Percentiles rank a stretch among this genome's conserved stretches.
Conservation (phyloP, 2,329 filamentous ascomycete species). For the Botryotinia globosa region DNA sequence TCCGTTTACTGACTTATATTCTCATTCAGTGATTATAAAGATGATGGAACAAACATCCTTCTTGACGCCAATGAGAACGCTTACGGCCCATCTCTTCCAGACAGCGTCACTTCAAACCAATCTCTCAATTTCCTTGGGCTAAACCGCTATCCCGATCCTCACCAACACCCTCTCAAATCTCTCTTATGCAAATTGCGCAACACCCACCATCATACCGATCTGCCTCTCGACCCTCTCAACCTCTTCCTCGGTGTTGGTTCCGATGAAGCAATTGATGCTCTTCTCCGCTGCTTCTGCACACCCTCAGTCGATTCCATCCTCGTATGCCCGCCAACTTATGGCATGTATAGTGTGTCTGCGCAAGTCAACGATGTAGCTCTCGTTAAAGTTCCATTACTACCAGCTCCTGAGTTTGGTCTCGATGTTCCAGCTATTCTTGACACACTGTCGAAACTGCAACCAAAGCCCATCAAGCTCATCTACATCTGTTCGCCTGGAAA, state of each 20-base stretch:
- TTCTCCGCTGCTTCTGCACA: constrained; percentile 88
- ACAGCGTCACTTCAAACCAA: constrained; percentile 44
- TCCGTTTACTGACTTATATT: constrained; percentile 35
- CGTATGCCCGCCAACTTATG: constrained; percentile 94
- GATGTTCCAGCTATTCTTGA: constrained; percentile 67
- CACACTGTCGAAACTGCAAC: constrained; percentile 56
- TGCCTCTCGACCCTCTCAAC: constrained; percentile 72
- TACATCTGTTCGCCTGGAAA: constrained; percentile 97
- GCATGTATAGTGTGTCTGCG: constrained; percentile 95
- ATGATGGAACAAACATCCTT: constrained; percentile 91
- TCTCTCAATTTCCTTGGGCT: constrained; percentile 76
- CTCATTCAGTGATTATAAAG: constrained; percentile 83
- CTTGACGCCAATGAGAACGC: constrained; percentile 98
- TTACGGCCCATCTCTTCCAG: constrained; percentile 73
- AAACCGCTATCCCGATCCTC: constrained; percentile 94
- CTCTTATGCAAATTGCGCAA: constrained; percentile 84
- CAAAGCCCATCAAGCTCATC: constrained; percentile 73
- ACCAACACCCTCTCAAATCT: constrained; percentile 84
- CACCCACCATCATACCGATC: constrained; percentile 73
- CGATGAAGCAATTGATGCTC: constrained; percentile 93
- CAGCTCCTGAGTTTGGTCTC: constrained; percentile 69
- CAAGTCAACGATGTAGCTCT: constrained; percentile 89
- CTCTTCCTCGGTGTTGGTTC: constrained; percentile 94
- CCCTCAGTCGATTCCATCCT: constrained; percentile 87
- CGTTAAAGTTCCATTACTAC: constrained; percentile 78